phyloP scores from a whole-genome alignment of 805 yeast genomes.

The Kregervanrija fluxuum region DNA sequence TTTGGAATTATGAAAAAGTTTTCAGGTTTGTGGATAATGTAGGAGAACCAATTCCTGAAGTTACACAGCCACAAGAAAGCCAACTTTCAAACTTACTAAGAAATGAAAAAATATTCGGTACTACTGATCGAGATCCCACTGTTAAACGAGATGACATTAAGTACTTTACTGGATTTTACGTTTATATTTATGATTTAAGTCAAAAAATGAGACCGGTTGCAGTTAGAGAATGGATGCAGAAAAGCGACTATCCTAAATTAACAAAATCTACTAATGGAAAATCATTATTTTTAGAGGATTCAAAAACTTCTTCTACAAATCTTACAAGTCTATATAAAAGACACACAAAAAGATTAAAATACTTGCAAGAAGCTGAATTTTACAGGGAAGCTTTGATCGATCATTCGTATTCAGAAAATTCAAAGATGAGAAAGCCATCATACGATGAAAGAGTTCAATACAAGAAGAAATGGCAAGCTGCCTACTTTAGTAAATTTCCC shows the following conservation, averaged over 20 bases:
- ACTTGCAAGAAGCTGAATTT: constrained; percentile 26
- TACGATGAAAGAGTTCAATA: constrained; percentile 20
- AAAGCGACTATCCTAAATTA: constrained; percentile 49
- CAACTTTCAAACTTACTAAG: constrained; percentile 56
- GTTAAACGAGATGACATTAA: constrained; percentile 81
- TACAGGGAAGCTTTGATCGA: constrained; percentile 24
- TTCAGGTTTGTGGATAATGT: constrained; percentile 67
- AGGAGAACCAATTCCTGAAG: constrained; percentile 32
- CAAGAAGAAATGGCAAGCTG: constrained; percentile 17
- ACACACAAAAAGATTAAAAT: constrained; percentile 25
- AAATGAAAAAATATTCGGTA: constrained; percentile 81
- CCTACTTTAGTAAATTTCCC: constrained; percentile 8
- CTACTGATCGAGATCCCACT: constrained; percentile 80
- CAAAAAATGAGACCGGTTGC: constrained; percentile 77
- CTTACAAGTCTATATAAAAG: constrained; percentile 13
- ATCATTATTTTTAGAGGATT: constrained; percentile 74
- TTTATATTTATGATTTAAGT: constrained; percentile 73
- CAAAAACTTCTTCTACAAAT: constrained; percentile 15
- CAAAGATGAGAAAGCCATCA: constrained; percentile 2
- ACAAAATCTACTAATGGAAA: constrained; percentile 62
- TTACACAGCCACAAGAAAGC: constrained; percentile 7
- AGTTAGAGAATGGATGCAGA: constrained; percentile 65
- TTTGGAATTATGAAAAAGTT: constrained; percentile 86
- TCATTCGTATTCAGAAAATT: constrained; percentile 15
- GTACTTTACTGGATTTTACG: constrained; percentile 67